These are phyloP conservation scores for Berkeleyomyces basicola DNA, from an alignment of 2,329 filamentous ascomycete genomes.

Conservation along the genomic window DNA sequence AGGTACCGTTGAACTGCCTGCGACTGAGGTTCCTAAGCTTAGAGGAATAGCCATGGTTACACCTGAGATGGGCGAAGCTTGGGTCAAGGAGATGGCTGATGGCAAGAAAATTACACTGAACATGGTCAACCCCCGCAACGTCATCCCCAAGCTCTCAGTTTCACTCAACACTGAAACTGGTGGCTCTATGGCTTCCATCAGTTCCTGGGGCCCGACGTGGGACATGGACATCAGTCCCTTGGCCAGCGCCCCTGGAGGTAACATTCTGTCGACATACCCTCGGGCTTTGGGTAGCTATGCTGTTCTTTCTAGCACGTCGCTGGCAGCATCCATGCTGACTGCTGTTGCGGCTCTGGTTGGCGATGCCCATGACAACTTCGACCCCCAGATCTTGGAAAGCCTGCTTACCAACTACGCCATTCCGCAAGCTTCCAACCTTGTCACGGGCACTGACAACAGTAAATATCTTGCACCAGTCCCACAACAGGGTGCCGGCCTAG, in stretches of 20 bases:
- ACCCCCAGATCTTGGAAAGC: conserved; percentile 33
- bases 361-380: conserved; percentile 32
- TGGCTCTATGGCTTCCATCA: conserved; percentile 35
- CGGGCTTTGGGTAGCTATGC: conserved; percentile 24
- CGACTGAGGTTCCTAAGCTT: conserved; percentile 20
- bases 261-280: conserved; percentile 41
- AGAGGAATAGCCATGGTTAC: conserved; percentile 27
- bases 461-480: conserved; percentile 34
- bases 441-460: conserved; percentile 21
- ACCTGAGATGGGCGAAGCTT: conserved; percentile 25
- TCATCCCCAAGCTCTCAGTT: conserved; percentile 21
- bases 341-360: conserved; percentile 38
- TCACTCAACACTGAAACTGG: conserved; percentile 27
- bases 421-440: conserved; percentile 32
- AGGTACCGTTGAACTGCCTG: conserved; percentile 22
- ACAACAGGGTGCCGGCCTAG: conserved; percentile 43
- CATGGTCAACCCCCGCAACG: conserved; percentile 27
- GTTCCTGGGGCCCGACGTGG: conserved; percentile 44
- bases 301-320: conserved; percentile 40
- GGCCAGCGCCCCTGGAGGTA: conserved; percentile 36
- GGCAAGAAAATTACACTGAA: conserved; percentile 28
- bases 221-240: conserved; percentile 41
- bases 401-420: conserved; percentile 33
- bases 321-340: conserved; percentile 41
- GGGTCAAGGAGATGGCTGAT: conserved; percentile 27